A percentile compares a stretch with the other conserved stretches of the same genome.
phyloP scores from a whole-genome alignment of 495 filamentous ascomycete genomes.

The Thozetella sp. region DNA sequence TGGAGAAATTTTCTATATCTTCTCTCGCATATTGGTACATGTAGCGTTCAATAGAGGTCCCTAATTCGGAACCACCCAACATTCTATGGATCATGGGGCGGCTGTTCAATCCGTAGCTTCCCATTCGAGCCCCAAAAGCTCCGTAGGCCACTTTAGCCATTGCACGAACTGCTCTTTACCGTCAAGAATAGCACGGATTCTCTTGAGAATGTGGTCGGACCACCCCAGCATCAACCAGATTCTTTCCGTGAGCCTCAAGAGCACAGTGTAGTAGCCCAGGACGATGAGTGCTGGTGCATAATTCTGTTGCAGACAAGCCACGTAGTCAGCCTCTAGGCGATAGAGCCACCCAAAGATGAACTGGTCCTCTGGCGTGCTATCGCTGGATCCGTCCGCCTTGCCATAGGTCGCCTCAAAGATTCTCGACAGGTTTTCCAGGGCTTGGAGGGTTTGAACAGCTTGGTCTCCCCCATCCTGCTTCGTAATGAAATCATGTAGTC shows the following conservation, averaged over 20 bases:
- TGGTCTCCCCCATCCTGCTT: neutral
- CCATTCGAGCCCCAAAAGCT: too few species aligned
- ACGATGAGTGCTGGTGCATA: neutral
- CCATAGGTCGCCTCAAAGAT: neutral
- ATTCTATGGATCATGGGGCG: too few species aligned
- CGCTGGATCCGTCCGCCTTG: neutral
- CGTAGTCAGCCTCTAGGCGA: neutral
- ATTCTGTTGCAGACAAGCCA: neutral
- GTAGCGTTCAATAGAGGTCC: too few species aligned
- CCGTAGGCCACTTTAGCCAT: neutral
- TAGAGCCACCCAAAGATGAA: slow-evolving; percentile 5
- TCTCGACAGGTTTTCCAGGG: neutral
- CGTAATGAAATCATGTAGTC: neutral
- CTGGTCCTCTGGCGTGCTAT: slow-evolving; percentile 1
- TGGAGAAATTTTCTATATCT: too few species aligned
- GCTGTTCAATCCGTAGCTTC: too few species aligned
- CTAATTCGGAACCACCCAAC: too few species aligned
- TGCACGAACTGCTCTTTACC: neutral
- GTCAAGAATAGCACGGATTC: neutral
- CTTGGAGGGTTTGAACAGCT: neutral
- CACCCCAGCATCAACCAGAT: neutral
- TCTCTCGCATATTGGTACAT: too few species aligned
- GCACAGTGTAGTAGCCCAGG: neutral
- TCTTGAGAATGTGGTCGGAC: neutral
- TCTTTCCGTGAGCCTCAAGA: neutral